Percentiles rank a stretch among this genome's conserved stretches.
Conservation (phyloP, 768 basidiomycete species). For the Holtermannia corniformis region DNA sequence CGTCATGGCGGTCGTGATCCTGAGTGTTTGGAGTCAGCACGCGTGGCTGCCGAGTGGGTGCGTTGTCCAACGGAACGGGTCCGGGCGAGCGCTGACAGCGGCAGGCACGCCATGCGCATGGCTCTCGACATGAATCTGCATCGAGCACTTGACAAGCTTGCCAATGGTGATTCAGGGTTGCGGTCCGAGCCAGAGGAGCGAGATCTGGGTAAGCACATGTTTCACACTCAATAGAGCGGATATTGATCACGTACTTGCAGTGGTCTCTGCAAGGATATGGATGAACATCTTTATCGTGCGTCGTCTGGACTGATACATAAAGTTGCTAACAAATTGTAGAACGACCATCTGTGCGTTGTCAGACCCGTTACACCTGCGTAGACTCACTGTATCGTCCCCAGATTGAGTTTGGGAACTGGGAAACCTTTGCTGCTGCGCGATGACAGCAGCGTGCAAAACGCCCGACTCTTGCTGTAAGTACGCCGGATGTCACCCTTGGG, state of each 20-base stretch:
- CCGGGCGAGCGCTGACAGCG: not conserved
- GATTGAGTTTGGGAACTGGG: constrained; percentile 85
- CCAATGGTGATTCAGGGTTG: constrained; percentile 48
- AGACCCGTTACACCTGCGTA: not conserved
- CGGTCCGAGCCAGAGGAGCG: constrained; percentile 72
- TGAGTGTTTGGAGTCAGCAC: constrained; percentile 88
- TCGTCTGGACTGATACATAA: too few species aligned
- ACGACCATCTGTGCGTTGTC: constrained; percentile 74
- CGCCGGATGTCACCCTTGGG: not conserved
- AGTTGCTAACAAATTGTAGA: constrained; percentile 40
- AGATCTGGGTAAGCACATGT: constrained; percentile 57
- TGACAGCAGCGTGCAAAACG: constrained; percentile 75
- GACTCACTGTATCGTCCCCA: constrained; percentile 33
- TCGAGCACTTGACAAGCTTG: constrained; percentile 81
- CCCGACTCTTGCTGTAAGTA: constrained; percentile 59
- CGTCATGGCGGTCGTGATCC: constrained; percentile 77
- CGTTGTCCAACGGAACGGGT: not conserved
- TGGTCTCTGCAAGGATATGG: constrained; percentile 89
- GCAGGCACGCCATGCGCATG: constrained; percentile 81
- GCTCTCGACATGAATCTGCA: constrained; percentile 87
- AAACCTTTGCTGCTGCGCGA: constrained; percentile 82
- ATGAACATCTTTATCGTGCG: constrained; percentile 67
- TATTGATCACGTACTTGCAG: constrained; percentile 43
- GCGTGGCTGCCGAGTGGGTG: constrained; percentile 84
- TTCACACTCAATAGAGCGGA: not conserved